Conservation (phyloP, 768 basidiomycete genomes). For the Leccinum imitatum region DNA sequence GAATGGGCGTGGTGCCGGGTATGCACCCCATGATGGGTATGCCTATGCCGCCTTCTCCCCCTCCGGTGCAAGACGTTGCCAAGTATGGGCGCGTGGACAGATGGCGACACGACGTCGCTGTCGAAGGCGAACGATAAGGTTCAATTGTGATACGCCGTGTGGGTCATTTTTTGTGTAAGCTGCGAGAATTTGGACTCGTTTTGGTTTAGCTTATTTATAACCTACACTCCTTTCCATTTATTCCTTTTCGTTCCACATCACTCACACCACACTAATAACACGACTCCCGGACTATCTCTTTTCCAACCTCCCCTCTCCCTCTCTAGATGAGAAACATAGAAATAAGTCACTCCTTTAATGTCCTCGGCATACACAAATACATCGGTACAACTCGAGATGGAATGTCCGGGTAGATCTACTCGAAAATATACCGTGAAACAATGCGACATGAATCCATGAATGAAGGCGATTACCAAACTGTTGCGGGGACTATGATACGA, state of each 20-base stretch:
- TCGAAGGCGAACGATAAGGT: slow-evolving; percentile 53
- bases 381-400: slow-evolving; percentile 32
- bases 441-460: slow-evolving; percentile 34
- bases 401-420: slow-evolving; percentile 37
- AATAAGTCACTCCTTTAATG: slow-evolving; percentile 39
- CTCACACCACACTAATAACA: slow-evolving; percentile 4
- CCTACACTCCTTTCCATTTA: background rate
- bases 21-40: slow-evolving; percentile 45
- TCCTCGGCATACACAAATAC: slow-evolving; percentile 37
- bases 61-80: slow-evolving; percentile 59
- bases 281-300: background rate
- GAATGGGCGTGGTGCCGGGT: slow-evolving; percentile 23
- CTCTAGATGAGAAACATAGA: slow-evolving; percentile 15
- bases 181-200: slow-evolving; percentile 12
- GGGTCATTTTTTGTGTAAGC: slow-evolving; percentile 7
- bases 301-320: background rate
- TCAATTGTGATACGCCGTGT: slow-evolving; percentile 7
- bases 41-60: slow-evolving; percentile 51
- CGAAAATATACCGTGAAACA: slow-evolving; percentile 34
- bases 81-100: slow-evolving; percentile 75
- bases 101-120: slow-evolving; percentile 78
- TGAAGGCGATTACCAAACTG: slow-evolving; percentile 27
- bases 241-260: background rate
- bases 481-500: slow-evolving; percentile 29
- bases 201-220: slow-evolving; percentile 10